phyloP scores from a whole-genome alignment of 2,329 filamentous ascomycete genomes.

The Helminthosporium solani region DNA sequence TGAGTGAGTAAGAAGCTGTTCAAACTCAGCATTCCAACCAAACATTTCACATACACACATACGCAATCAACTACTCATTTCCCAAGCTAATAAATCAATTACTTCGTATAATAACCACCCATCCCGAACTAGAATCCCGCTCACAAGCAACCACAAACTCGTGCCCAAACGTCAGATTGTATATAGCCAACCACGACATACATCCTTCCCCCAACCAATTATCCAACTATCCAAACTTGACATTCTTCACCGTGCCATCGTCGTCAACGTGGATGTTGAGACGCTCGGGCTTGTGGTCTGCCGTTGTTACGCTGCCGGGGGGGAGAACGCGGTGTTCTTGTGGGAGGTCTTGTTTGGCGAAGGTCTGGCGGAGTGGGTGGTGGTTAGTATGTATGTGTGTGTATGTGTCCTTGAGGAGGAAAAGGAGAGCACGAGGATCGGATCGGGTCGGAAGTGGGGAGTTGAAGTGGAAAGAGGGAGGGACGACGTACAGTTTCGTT shows the following conservation, averaged over 20 bases:
- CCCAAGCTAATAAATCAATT: no score
- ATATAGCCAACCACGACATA: not conserved
- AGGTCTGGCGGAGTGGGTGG: constrained; percentile 43
- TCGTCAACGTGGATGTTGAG: constrained; percentile 53
- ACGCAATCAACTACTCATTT: no score
- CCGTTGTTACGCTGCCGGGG: constrained; percentile 49
- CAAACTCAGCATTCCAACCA: no score
- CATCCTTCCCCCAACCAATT: no score
- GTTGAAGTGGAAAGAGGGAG: not conserved
- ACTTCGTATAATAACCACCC: no score
- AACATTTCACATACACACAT: no score
- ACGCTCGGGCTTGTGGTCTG: constrained; percentile 51
- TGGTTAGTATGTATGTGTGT: not conserved
- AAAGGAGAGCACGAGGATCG: not conserved
- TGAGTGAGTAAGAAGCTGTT: no score
- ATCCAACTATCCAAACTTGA: constrained; percentile 45
- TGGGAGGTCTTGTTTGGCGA: constrained; percentile 52
- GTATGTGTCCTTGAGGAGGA: not conserved
- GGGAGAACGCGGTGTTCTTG: constrained; percentile 50
- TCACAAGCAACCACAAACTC: no score
- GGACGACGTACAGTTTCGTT: constrained; percentile 46
- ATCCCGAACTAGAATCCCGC: no score
- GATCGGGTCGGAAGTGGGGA: not conserved
- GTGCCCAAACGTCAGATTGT: not conserved
- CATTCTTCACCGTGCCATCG: constrained; percentile 51